phyloP scores from a whole-genome alignment of 208 protist species.

The Acanthamoeba royreba region DNA sequence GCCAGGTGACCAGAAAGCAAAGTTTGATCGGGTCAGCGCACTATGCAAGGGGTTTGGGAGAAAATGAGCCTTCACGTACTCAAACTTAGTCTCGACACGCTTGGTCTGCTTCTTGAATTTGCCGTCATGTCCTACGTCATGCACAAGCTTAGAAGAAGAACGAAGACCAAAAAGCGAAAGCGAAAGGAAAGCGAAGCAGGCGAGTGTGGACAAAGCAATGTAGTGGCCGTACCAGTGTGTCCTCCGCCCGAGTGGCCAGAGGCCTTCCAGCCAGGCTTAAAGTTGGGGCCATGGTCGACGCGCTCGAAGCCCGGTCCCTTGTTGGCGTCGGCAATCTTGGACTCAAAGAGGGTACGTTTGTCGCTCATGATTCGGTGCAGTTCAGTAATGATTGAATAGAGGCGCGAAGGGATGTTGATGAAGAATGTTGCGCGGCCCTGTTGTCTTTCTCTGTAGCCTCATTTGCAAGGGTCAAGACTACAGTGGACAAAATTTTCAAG shows the following conservation, averaged over 20 bases:
- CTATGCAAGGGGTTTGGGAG: not conserved
- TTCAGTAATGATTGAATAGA: not conserved
- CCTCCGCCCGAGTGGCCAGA: not conserved
- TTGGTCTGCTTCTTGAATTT: conserved; percentile 31
- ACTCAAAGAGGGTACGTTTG: not conserved
- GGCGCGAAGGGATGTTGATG: too few relatives aligned
- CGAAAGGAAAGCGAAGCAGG: not conserved
- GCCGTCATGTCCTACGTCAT: not conserved
- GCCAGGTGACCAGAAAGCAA: not conserved
- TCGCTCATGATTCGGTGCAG: not conserved
- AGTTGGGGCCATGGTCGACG: not conserved
- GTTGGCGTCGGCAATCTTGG: not conserved
- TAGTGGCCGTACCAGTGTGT: not conserved
- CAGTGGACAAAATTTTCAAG: too few relatives aligned
- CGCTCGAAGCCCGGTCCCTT: conserved; percentile 10
- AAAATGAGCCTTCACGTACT: not conserved
- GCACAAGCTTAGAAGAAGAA: too few relatives aligned
- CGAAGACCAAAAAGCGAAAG: not conserved
- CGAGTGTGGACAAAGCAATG: not conserved
- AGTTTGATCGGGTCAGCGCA: not conserved
- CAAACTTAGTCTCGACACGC: conserved; percentile 3
- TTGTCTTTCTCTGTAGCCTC: too few relatives aligned
- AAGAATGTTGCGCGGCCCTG: too few relatives aligned
- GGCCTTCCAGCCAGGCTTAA: conserved; percentile 21
- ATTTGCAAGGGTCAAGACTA: too few relatives aligned